Conservation (phyloP, 2,329 filamentous ascomycete species). For the Mariannaea sp. region DNA sequence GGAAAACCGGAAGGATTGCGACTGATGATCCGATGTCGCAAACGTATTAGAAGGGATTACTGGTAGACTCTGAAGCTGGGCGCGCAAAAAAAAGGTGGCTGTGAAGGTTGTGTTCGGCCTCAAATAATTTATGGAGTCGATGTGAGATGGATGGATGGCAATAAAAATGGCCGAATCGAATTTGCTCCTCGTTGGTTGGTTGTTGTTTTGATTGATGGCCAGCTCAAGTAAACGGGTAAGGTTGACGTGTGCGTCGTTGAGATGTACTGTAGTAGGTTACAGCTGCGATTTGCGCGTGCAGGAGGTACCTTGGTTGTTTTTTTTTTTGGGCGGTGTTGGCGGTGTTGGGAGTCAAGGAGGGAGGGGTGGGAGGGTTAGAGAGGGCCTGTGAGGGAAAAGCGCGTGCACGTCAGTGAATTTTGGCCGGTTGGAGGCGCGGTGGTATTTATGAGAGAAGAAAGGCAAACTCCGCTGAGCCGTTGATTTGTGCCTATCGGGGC, state of each 20-base stretch:
- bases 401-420: constrained; percentile 53
- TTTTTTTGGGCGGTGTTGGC: constrained; percentile 24
- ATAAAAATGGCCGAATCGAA: constrained; percentile 10
- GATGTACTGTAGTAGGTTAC: constrained; percentile 13
- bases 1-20: constrained; percentile 8
- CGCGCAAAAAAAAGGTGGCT: constrained; percentile 23
- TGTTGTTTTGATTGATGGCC: constrained; percentile 20
- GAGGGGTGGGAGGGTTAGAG: constrained; percentile 34
- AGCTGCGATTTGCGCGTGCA: constrained; percentile 16
- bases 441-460: constrained; percentile 53
- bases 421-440: constrained; percentile 50
- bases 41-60: constrained; percentile 11
- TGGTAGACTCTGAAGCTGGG: constrained; percentile 17
- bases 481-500: constrained; percentile 48
- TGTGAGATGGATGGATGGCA: background rate
- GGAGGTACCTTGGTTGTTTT: constrained; percentile 33
- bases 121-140: background rate
- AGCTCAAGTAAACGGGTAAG: constrained; percentile 10
- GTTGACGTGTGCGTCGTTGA: background rate
- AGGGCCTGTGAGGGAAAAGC: constrained; percentile 50
- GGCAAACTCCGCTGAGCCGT: constrained; percentile 42
- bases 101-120: constrained; percentile 26
- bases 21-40: constrained; percentile 13
- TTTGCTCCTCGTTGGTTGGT: constrained; percentile 11
- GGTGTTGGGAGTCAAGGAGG: no score